phyloP scores from a whole-genome alignment of 1,284 basidiomycete species.

The Mrakiaceae sp. region DNA sequence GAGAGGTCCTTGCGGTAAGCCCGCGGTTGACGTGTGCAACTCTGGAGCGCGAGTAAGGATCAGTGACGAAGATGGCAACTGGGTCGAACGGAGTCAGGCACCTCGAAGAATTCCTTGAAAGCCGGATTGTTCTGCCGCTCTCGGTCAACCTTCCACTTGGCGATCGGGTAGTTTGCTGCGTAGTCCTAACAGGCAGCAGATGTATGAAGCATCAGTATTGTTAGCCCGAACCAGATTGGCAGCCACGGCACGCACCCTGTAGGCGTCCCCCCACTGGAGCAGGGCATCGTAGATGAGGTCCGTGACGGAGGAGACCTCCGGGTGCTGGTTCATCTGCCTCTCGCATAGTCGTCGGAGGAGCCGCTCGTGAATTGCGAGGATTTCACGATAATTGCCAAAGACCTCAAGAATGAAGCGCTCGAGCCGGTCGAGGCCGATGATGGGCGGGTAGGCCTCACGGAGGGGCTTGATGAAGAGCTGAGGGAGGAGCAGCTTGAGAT shows the following conservation, averaged over 20 bases:
- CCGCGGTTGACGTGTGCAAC: constrained; percentile 53
- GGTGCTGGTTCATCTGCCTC: constrained; percentile 82
- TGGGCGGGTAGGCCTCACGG: constrained; percentile 57
- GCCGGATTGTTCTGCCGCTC: constrained; percentile 67
- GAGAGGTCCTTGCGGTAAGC: constrained; percentile 67
- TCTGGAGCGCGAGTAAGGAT: constrained; percentile 34
- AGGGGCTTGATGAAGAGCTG: constrained; percentile 53
- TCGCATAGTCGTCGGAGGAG: constrained; percentile 73
- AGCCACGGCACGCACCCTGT: constrained; percentile 46
- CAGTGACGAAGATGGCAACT: not conserved
- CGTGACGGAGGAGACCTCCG: constrained; percentile 67
- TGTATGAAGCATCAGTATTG: not conserved
- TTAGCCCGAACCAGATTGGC: not conserved
- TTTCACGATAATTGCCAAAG: constrained; percentile 66
- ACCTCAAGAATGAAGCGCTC: constrained; percentile 74
- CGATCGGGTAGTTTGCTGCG: constrained; percentile 86
- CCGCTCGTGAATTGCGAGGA: constrained; percentile 60
- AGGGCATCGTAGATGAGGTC: constrained; percentile 79
- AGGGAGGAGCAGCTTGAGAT: constrained; percentile 4
- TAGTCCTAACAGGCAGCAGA: constrained; percentile 37
- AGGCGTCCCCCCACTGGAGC: constrained; percentile 83
- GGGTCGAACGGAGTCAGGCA: constrained; percentile 31
- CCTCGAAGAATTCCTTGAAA: constrained; percentile 76
- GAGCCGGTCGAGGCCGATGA: constrained; percentile 60
- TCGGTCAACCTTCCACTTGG: constrained; percentile 78